phyloP scores from a whole-genome alignment of 83 land plant species.

The Thuja plicata region DNA sequence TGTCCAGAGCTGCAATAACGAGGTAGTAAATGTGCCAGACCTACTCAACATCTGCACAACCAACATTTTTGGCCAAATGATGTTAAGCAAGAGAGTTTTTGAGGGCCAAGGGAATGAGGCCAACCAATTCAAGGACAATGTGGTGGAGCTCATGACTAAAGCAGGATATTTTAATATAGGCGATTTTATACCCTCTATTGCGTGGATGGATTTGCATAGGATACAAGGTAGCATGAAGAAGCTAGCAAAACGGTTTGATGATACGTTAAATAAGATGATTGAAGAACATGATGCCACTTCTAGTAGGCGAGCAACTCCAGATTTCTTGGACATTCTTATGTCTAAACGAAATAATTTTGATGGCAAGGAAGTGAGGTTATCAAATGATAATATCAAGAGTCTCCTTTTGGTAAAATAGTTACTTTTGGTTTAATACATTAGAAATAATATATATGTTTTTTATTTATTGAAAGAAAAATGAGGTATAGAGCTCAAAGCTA shows the following conservation, averaged over 20 bases:
- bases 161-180: conserved; percentile 17
- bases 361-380: neutral
- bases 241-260: conserved; percentile 9
- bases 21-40: neutral
- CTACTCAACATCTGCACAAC: neutral
- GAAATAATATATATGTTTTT: too few relatives aligned
- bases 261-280: conserved; percentile 1
- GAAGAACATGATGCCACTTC: neutral
- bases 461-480: too few relatives aligned
- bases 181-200: neutral
- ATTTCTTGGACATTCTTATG: conserved; percentile 32
- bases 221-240: conserved; percentile 17
- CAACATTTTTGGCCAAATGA: conserved; percentile 11
- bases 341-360: neutral
- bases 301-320: conserved; percentile 11
- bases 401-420: conserved; percentile 2
- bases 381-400: conserved; percentile 9
- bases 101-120: conserved; percentile 10
- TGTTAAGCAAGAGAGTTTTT: conserved; percentile 14
- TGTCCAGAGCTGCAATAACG: too few relatives aligned
- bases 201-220: neutral
- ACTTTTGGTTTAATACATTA: neutral
- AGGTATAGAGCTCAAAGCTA: too few relatives aligned
- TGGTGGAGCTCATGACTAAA: conserved; percentile 18
- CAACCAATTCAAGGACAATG: conserved; percentile 18